Evolutionary conservation across 371 early-diverging fungal genomes (phyloP).

Genomic region (Rhizomucor miehei): DNA sequence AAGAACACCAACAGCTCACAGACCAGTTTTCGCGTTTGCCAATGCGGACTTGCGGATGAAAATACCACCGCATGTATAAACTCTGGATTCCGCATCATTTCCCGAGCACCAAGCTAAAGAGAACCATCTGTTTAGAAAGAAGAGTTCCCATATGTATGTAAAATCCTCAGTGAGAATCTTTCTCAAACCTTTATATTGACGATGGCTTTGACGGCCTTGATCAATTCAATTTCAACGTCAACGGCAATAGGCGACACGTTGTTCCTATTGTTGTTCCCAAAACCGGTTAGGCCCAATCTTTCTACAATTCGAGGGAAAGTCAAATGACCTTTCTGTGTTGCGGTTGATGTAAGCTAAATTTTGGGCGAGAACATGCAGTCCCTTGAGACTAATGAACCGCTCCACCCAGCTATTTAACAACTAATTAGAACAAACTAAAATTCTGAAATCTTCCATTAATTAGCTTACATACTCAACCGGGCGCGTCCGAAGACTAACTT

Average conservation of each 20-base stretch:
- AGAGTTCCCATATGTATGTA: no score
- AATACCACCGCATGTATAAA: constrained; percentile 67
- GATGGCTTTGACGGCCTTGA: constrained; percentile 69
- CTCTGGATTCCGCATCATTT: constrained; percentile 62
- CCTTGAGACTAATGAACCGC: constrained; percentile 66
- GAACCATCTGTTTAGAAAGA: not conserved
- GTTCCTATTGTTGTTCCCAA: constrained; percentile 28
- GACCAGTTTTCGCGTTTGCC: constrained; percentile 68
- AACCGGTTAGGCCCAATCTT: constrained; percentile 5
- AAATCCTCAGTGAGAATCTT: constrained; percentile 1
- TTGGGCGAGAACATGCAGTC: constrained; percentile 59
- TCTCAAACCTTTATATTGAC: constrained; percentile 55
- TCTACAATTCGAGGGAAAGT: no score
- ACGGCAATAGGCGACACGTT: constrained; percentile 40
- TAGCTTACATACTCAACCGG: constrained; percentile 35
- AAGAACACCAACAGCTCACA: constrained; percentile 76
- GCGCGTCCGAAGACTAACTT: constrained; percentile 44
- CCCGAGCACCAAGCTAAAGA: constrained; percentile 62
- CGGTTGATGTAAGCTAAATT: constrained; percentile 54
- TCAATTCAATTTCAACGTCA: constrained; percentile 71
- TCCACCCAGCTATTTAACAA: constrained; percentile 32
- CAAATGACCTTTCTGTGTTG: constrained; percentile 20
- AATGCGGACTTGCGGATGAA: constrained; percentile 69
- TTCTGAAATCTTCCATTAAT: not conserved
- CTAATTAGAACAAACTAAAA: not conserved